Conservation (phyloP, 352 stramenopile species). For the Phytophthora idaei region DNA sequence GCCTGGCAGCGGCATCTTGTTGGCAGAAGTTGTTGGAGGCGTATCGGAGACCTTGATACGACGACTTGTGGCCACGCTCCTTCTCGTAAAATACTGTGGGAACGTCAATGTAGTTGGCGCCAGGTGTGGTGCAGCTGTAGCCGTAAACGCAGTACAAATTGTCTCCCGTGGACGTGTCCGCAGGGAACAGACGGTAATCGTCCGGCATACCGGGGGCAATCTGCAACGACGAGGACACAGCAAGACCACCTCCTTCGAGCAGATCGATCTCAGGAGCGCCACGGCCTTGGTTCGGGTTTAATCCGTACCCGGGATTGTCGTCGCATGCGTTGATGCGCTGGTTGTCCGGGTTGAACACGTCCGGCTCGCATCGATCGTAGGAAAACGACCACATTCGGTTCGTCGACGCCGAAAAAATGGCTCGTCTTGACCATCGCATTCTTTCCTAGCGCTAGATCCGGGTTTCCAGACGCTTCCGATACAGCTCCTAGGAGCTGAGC, state of each 20-base stretch:
- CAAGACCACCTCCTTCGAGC: constrained; percentile 72
- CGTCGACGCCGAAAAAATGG: constrained; percentile 90
- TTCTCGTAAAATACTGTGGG: constrained; percentile 33
- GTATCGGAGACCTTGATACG: constrained; percentile 54
- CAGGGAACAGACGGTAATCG: constrained; percentile 38
- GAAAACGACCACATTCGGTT: constrained; percentile 95
- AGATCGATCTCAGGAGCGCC: constrained; percentile 94
- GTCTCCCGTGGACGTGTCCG: constrained; percentile 21
- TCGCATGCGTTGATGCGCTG: constrained; percentile 85
- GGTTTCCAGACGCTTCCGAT: constrained; percentile 41
- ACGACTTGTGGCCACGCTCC: constrained; percentile 39
- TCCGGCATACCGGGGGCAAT: constrained; percentile 62
- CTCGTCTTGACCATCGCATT: constrained; percentile 39
- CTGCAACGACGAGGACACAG: constrained; percentile 88
- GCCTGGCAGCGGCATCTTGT: constrained; percentile 17
- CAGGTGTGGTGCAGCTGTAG: constrained; percentile 28
- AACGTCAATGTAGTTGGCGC: constrained; percentile 43
- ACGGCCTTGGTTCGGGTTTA: constrained; percentile 84
- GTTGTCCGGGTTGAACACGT: constrained; percentile 35
- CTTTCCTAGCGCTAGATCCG: constrained; percentile 41
- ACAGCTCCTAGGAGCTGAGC: constrained; percentile 86
- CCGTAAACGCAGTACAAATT: constrained; percentile 39
- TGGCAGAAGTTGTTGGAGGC: constrained; percentile 42
- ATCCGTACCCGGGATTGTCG: constrained; percentile 87
- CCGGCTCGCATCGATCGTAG: constrained; percentile 86